These are phyloP conservation scores for Passalora sequoiae DNA, from an alignment of 2,329 filamentous ascomycete species.

Conservation along the genomic window DNA sequence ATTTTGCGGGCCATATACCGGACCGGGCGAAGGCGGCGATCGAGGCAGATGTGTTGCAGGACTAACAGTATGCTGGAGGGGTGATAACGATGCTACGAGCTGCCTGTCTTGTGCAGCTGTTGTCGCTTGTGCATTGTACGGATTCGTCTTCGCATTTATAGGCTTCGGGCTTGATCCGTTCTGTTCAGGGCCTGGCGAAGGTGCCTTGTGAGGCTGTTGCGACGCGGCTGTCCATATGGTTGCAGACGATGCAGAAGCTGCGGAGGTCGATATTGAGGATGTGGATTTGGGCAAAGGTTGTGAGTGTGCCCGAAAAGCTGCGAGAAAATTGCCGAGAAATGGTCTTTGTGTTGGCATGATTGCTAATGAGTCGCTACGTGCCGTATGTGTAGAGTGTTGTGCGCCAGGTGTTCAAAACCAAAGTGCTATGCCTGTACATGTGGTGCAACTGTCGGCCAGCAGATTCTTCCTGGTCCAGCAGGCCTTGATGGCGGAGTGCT, in stretches of 20 bases:
- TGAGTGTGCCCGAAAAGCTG: slow-evolving; percentile 62
- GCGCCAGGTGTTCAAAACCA: no score
- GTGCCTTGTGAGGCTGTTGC: slow-evolving; percentile 13
- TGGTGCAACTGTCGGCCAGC: no score
- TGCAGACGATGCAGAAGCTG: slow-evolving; percentile 34
- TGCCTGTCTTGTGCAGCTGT: slow-evolving; percentile 36
- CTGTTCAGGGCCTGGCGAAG: slow-evolving; percentile 19
- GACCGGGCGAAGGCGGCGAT: slow-evolving; percentile 33
- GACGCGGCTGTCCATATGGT: slow-evolving; percentile 26
- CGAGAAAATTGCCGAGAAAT: slow-evolving; percentile 64
- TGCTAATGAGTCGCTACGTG: no score
- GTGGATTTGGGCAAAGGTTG: slow-evolving; percentile 52
- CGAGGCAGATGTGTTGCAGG: slow-evolving; percentile 35
- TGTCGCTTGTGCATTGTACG: slow-evolving; percentile 21
- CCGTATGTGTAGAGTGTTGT: no score
- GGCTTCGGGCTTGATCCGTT: slow-evolving; percentile 39
- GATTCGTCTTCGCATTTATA: slow-evolving; percentile 44
- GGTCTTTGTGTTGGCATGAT: slow-evolving; percentile 60
- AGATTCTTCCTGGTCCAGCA: no score
- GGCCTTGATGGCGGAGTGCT: no score
- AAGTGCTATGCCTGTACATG: slow-evolving; percentile 3
- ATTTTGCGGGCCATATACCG: slow-evolving; percentile 33
- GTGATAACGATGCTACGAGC: slow-evolving; percentile 35
- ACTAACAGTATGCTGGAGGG: slow-evolving; percentile 35
- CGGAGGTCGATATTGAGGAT: slow-evolving; percentile 38